Evolutionary conservation across 2,329 filamentous ascomycete species (phyloP).

Genomic region (Raffaelea ambrosiae): DNA sequence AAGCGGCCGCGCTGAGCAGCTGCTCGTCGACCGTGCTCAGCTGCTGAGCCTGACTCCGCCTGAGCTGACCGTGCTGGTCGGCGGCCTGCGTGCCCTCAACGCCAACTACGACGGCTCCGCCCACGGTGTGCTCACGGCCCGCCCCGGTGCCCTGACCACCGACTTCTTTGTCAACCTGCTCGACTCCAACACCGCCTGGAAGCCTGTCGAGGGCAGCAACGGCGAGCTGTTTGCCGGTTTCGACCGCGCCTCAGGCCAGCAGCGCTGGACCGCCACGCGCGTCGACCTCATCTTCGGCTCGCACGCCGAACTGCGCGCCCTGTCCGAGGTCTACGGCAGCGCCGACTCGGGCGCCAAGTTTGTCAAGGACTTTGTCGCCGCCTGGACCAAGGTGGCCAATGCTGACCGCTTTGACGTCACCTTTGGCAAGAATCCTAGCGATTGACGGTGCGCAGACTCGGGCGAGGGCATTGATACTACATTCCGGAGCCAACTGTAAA

Average conservation of each 20-base stretch:
- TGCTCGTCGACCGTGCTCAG: slow-evolving; percentile 63
- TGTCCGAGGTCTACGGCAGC: slow-evolving; percentile 61
- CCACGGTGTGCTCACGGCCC: slow-evolving; percentile 59
- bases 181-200: slow-evolving; percentile 59
- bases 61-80: slow-evolving; percentile 62
- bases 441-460: neutral
- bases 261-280: slow-evolving; percentile 49
- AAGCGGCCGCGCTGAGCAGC: slow-evolving; percentile 57
- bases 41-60: slow-evolving; percentile 64
- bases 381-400: slow-evolving; percentile 70
- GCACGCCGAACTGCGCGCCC: slow-evolving; percentile 64
- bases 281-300: slow-evolving; percentile 63
- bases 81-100: slow-evolving; percentile 61
- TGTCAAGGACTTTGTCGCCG: slow-evolving; percentile 60
- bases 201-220: slow-evolving; percentile 27
- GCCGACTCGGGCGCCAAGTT: slow-evolving; percentile 55
- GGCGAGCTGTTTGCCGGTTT: slow-evolving; percentile 53
- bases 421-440: neutral
- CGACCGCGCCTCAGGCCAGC: slow-evolving; percentile 55
- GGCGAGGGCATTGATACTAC: neutral
- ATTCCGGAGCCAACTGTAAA: neutral
- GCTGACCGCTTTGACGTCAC: slow-evolving; percentile 58
- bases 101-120: slow-evolving; percentile 63
- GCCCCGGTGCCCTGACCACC: slow-evolving; percentile 61
- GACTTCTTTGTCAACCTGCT: slow-evolving; percentile 79